Conservation (phyloP, 176 grass and related monocot species). For the Secale cereale region DNA sequence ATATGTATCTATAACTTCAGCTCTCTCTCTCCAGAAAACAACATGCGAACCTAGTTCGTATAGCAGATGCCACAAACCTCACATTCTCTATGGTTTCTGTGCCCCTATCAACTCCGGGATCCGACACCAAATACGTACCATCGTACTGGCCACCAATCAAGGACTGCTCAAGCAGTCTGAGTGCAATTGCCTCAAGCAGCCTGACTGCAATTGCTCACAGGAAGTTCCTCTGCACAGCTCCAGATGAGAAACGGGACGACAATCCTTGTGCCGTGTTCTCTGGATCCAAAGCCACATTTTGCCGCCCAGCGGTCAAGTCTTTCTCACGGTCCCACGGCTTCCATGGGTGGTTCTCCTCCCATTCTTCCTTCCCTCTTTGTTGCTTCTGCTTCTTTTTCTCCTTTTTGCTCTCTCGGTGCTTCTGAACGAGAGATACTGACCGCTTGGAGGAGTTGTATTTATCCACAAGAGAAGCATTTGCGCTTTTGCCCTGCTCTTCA, state of each 20-base stretch:
- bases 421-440: slow-evolving; percentile 69
- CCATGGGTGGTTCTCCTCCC: slow-evolving; percentile 90
- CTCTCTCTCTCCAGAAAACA: not conserved
- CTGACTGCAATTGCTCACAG: slow-evolving; percentile 33
- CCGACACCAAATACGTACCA: not conserved
- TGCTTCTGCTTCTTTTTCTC: slow-evolving; percentile 68
- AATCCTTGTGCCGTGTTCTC: slow-evolving; percentile 68
- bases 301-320: slow-evolving; percentile 73
- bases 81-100: not conserved
- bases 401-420: slow-evolving; percentile 68
- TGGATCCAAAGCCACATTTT: slow-evolving; percentile 63
- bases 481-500: slow-evolving; percentile 36
- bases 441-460: slow-evolving; percentile 75
- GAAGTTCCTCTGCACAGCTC: slow-evolving; percentile 76
- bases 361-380: slow-evolving; percentile 59
- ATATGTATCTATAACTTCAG: not conserved
- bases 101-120: not conserved
- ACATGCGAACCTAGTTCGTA: not conserved
- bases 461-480: slow-evolving; percentile 72
- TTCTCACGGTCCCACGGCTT: slow-evolving; percentile 98
- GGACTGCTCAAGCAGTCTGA: not conserved
- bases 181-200: not conserved
- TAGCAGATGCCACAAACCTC: not conserved
- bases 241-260: slow-evolving; percentile 76
- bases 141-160: not conserved